A percentile compares a stretch with the other conserved stretches of the same genome.
These are phyloP conservation scores for Epipyxis sp. DNA, from an alignment of 108 stramenopile species.

Conservation along the genomic window DNA sequence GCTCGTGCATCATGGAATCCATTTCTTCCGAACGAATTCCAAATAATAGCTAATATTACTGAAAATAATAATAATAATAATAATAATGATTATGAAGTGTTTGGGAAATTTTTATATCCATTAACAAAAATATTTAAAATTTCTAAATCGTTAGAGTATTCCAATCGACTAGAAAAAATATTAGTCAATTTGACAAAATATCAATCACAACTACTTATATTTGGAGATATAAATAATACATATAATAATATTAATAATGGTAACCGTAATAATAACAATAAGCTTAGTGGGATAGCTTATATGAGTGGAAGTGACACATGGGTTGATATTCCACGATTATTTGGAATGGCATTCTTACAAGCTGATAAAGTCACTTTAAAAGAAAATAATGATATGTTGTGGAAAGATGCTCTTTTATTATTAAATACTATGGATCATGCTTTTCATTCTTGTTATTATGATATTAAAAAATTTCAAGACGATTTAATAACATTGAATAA, in stretches of 20 bases:
- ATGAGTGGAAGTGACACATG: constrained; percentile 37
- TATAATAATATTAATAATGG: no score
- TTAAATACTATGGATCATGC: constrained; percentile 10
- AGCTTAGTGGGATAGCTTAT: constrained; percentile 39
- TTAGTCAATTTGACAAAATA: constrained; percentile 20
- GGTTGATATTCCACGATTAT: constrained; percentile 30
- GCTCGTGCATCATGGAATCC: constrained; percentile 41
- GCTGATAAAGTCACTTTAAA: constrained; percentile 27
- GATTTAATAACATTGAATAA: neutral
- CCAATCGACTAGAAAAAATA: neutral
- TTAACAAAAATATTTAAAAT: neutral
- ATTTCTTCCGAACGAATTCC: neutral
- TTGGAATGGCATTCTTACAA: constrained; percentile 30
- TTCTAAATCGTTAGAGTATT: no score
- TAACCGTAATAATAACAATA: no score
- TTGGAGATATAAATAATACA: neutral
- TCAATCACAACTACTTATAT: neutral
- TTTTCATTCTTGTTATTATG: neutral
- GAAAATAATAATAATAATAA: neutral
- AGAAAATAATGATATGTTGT: constrained; percentile 10
- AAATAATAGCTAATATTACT: neutral
- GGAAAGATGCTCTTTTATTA: constrained; percentile 3
- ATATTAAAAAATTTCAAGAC: neutral
- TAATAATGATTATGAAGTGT: neutral
- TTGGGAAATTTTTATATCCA: neutral